Base-by-base conservation (phyloP, 805 yeast species). In the Cyberlindnera maritima region DNA sequence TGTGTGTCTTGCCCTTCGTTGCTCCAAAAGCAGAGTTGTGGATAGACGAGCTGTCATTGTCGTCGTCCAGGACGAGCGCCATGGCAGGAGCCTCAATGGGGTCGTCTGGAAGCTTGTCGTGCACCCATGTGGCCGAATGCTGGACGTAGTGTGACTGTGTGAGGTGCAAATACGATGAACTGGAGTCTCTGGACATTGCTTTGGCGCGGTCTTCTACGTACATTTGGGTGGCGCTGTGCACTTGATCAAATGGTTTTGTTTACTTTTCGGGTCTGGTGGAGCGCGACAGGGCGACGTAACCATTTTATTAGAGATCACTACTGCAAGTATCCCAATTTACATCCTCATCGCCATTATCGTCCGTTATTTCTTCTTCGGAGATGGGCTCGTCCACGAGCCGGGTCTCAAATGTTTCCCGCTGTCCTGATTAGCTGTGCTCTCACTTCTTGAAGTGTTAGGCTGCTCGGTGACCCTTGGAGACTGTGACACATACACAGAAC, bases 61-160 rank as follows among this genome's bases (percentile, higher is more conserved):
- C 53, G 2, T 57, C 61, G 14, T 51, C 53, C 13, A 43, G n/a
- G 31, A 50, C 58, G 3, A 52, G 8, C 1, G 39, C 35, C n/a
- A 46, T 11, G 3, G 46, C 45, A 2, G 51, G 52, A 13, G 54
- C 50, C 21, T 61, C 64, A 10, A 63, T 52, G 3, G 56, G 56
- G 32, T 63, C 67, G 37, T 52, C 54, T 7, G 63, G 62, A 6
- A 62, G 54, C 19, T 47, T 53, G 39, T 61, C 66, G n/a, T 49
- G 54, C 5, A 54, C 52, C 67, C 67, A 62, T 39, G 58, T 63
- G 36, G 54, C 67, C 63, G 57, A 63, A 56, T 52, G 71, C 50
- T 41, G 65, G 38, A 44, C 66, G 48, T 48, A 69, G 66, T 40
- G 66, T 1, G 66, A 55, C 31, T 51, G 44, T 19, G 34, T 42